Percentiles rank a stretch among this genome's conserved stretches.
These are phyloP conservation scores for Sicyos baderoa DNA, from an alignment of 306 rosid species.

Conservation along the genomic window DNA sequence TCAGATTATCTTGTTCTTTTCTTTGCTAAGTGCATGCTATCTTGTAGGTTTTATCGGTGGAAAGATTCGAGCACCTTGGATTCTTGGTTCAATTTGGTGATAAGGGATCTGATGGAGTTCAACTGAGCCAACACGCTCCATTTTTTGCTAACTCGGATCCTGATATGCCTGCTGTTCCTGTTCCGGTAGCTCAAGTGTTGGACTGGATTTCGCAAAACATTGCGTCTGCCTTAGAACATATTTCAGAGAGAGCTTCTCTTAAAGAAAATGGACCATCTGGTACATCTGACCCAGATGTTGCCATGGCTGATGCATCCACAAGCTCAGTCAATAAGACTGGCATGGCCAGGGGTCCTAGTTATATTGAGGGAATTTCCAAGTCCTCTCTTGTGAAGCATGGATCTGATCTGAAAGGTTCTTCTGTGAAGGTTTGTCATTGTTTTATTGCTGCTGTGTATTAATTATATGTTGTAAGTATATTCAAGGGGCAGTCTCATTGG, in stretches of 20 bases:
- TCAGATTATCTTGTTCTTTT: constrained; percentile 20
- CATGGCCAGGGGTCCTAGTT: constrained; percentile 60
- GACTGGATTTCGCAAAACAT: constrained; percentile 81
- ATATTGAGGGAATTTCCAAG: constrained; percentile 89
- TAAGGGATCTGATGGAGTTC: constrained; percentile 62
- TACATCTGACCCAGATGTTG: constrained; percentile 81
- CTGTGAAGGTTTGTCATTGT: constrained; percentile 66
- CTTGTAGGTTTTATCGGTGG: constrained; percentile 80
- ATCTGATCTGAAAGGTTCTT: constrained; percentile 78
- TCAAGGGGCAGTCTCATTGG: too few species aligned
- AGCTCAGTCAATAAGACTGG: constrained; percentile 44
- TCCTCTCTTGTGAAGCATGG: constrained; percentile 79
- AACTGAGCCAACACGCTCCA: constrained; percentile 76
- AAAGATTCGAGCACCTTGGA: constrained; percentile 88
- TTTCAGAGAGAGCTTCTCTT: constrained; percentile 67
- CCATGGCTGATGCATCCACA: constrained; percentile 85
- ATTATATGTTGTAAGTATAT: not conserved
- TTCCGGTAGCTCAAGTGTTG: constrained; percentile 76
- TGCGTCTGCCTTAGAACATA: constrained; percentile 67
- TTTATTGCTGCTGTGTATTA: not conserved
- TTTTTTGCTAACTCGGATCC: constrained; percentile 98
- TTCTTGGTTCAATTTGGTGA: constrained; percentile 86
- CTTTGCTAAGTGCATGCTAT: constrained; percentile 26
- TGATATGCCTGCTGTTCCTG: constrained; percentile 97
- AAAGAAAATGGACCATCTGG: constrained; percentile 77